A percentile compares a stretch with the other conserved stretches of the same genome.
phyloP scores from a whole-genome alignment of 2,329 filamentous ascomycete species.

The Pseudocercospora crystallina region DNA sequence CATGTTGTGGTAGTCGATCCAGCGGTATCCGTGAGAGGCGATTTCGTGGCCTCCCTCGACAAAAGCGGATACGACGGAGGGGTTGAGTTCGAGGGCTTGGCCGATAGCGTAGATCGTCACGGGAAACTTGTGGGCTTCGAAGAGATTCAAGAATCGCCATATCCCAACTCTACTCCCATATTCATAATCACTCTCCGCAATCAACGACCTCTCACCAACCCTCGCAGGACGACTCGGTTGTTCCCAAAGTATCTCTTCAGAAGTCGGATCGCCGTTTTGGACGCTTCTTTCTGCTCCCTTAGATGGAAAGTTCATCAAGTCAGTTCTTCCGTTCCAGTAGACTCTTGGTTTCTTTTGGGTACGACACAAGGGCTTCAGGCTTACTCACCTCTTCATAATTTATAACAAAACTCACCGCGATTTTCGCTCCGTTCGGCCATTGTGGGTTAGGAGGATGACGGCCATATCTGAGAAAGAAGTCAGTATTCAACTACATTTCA shows the following conservation, averaged over 20 bases:
- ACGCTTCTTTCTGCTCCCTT: conserved; percentile 37
- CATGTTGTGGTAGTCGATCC: conserved; percentile 51
- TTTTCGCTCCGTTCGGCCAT: conserved; percentile 45
- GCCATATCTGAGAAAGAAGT: conserved; percentile 13
- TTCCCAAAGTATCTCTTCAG: conserved; percentile 40
- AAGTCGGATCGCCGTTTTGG: conserved; percentile 39
- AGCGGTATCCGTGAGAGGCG: conserved; percentile 51
- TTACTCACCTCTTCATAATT: conserved; percentile 47
- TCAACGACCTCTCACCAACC: conserved; percentile 42
- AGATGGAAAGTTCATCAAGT: too few relatives aligned
- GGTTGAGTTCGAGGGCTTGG: conserved; percentile 49
- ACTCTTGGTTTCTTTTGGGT: too few relatives aligned
- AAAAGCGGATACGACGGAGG: conserved; percentile 45
- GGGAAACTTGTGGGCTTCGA: conserved; percentile 48
- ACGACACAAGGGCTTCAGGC: too few relatives aligned
- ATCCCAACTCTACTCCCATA: conserved; percentile 51
- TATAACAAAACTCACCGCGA: conserved; percentile 46
- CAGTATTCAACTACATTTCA: too few relatives aligned
- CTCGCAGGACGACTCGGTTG: conserved; percentile 27
- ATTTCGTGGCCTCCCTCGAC: conserved; percentile 53
- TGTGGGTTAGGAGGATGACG: conserved; percentile 28
- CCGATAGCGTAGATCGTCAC: conserved; percentile 53
- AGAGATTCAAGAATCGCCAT: conserved; percentile 50
- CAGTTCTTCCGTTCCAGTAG: too few relatives aligned
- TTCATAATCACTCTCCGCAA: conserved; percentile 50